phyloP scores from a whole-genome alignment of 192 early-diverging fungal genomes.

The Linnemannia hyalina region DNA sequence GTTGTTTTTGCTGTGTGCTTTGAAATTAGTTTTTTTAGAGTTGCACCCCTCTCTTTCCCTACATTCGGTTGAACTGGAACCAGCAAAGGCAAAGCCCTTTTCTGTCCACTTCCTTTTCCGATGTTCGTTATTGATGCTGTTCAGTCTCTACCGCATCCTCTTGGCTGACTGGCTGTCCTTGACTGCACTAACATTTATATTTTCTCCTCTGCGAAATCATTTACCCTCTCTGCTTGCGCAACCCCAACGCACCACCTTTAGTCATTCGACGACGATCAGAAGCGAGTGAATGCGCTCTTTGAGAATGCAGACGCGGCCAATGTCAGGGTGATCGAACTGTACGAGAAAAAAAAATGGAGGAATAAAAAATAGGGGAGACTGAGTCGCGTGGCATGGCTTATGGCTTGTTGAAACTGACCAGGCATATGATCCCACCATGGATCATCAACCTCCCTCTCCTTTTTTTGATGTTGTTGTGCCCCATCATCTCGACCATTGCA shows the following conservation, averaged over 20 bases:
- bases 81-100: not conserved
- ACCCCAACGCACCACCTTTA: conserved; percentile 22
- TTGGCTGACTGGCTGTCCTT: not conserved
- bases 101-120: not conserved
- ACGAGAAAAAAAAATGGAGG: conserved; percentile 19
- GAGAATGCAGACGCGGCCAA: conserved; percentile 75
- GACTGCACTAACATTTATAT: not conserved
- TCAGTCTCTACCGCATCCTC: not conserved
- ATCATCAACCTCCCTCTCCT: not conserved
- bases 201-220: not conserved
- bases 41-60: not conserved
- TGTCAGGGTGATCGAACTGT: conserved; percentile 81
- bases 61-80: not conserved
- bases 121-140: not conserved
- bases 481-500: not conserved
- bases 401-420: not conserved
- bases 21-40: conserved; percentile 1
- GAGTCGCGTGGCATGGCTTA: not conserved
- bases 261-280: conserved; percentile 77
- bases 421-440: conserved; percentile 12
- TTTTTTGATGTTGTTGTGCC: not conserved
- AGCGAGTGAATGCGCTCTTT: conserved; percentile 82
- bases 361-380: conserved; percentile 14
- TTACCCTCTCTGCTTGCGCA: not conserved
- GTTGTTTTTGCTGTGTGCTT: too few relatives aligned